Evolutionary conservation across 345 rosid species (phyloP).

Genomic region (Syzygium aqueum): DNA sequence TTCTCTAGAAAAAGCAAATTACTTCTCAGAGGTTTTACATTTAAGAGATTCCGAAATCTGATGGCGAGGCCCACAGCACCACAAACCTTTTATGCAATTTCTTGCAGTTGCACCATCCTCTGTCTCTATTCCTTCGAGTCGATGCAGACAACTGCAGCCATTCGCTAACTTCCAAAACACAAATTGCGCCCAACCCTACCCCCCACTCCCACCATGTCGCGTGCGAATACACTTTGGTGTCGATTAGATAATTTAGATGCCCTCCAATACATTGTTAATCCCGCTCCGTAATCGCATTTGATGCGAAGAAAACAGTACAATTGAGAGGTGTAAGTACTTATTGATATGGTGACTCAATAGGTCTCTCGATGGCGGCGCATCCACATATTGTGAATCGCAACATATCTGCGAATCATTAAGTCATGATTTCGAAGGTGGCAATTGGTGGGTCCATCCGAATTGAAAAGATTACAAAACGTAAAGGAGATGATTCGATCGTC

Average conservation of each 20-base stretch:
- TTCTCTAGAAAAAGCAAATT: too few relatives aligned
- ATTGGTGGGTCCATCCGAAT: not conserved
- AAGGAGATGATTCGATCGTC: not conserved
- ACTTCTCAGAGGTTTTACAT: too few relatives aligned
- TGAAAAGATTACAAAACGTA: too few relatives aligned
- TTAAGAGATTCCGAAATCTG: too few relatives aligned
- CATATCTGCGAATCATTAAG: too few relatives aligned
- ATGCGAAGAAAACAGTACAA: not conserved
- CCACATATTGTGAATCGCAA: fast-evolving
- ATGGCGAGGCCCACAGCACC: not conserved
- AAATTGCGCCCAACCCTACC: not conserved
- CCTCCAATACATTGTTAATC: not conserved
- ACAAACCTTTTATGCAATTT: not conserved
- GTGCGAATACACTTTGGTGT: not conserved
- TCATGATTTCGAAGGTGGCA: not conserved
- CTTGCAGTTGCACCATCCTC: not conserved
- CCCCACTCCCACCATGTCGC: not conserved
- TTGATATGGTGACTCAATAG: not conserved
- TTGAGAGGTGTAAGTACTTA: not conserved
- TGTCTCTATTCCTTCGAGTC: not conserved
- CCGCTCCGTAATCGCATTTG: not conserved
- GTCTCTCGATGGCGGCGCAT: too few relatives aligned
- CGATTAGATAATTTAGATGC: not conserved
- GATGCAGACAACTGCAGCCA: not conserved
- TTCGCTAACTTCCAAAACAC: constrained; percentile 1